A percentile compares a stretch with the other conserved stretches of the same genome.
phyloP scores from a whole-genome alignment of 2,329 filamentous ascomycete species.

The Cladosporium austrohemisphaericum region DNA sequence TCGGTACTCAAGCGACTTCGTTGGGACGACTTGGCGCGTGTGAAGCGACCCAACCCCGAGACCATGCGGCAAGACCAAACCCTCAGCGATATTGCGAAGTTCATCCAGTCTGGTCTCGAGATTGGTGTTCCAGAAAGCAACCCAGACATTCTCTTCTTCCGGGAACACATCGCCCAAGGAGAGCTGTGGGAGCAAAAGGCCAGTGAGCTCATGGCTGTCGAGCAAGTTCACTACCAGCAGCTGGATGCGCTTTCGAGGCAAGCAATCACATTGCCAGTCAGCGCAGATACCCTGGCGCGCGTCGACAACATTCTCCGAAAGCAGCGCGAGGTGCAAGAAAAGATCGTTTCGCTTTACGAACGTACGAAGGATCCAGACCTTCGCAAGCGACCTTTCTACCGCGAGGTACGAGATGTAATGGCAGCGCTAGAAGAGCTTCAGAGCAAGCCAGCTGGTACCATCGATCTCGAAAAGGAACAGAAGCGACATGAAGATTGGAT shows the following conservation, averaged over 20 bases:
- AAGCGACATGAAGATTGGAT: slow-evolving; percentile 99
- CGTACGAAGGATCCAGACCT: slow-evolving; percentile 72
- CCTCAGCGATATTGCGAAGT: slow-evolving; percentile 71
- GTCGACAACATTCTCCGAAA: slow-evolving; percentile 94
- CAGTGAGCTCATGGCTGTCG: slow-evolving; percentile 85
- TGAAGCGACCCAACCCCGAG: slow-evolving; percentile 38
- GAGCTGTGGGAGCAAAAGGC: slow-evolving; percentile 91
- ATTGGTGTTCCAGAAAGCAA: slow-evolving; percentile 77
- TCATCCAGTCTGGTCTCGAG: slow-evolving; percentile 73
- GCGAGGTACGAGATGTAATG: slow-evolving; percentile 85
- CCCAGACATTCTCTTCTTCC: slow-evolving; percentile 71
- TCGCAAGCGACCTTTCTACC: slow-evolving; percentile 76
- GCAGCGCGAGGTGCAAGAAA: slow-evolving; percentile 87
- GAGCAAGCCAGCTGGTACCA: slow-evolving; percentile 83
- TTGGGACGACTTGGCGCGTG: slow-evolving; percentile 77
- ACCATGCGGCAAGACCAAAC: slow-evolving; percentile 56
- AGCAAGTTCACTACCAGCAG: slow-evolving; percentile 89
- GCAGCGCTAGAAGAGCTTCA: slow-evolving; percentile 84
- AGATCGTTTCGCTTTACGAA: slow-evolving; percentile 77
- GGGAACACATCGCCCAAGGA: slow-evolving; percentile 71
- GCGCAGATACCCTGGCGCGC: slow-evolving; percentile 70
- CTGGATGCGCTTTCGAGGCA: slow-evolving; percentile 86
- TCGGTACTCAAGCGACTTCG: slow-evolving; percentile 77
- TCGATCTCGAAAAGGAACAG: slow-evolving; percentile 90
- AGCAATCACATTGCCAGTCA: slow-evolving; percentile 75